Conservation (phyloP, 805 yeast species). For the Saccharomyces paradoxus region DNA sequence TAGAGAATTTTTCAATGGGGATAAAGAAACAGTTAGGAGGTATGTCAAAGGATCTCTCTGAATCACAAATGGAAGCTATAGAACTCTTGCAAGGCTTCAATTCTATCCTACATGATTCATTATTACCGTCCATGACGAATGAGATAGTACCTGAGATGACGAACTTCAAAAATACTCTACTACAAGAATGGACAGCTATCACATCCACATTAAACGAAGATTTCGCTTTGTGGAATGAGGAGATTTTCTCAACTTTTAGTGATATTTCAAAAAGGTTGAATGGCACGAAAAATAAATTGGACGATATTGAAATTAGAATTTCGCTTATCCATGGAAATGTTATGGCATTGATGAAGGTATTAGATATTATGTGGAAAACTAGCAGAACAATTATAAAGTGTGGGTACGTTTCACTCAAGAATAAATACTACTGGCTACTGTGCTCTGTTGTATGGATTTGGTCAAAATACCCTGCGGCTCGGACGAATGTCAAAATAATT, state of each 20-base stretch:
- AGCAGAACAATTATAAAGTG: neutral
- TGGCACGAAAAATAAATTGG: slow-evolving; percentile 9
- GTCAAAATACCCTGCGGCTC: neutral
- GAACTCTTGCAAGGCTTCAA: slow-evolving; percentile 4
- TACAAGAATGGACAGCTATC: slow-evolving; percentile 6
- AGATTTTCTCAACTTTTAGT: slow-evolving; percentile 9
- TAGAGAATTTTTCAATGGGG: neutral
- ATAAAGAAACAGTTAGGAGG: neutral
- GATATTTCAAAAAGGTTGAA: slow-evolving; percentile 10
- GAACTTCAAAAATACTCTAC: neutral
- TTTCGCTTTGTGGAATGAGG: slow-evolving; percentile 12
- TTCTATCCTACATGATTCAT: neutral
- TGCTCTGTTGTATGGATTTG: neutral
- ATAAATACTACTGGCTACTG: neutral
- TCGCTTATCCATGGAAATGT: slow-evolving; percentile 4
- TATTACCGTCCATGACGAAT: neutral
- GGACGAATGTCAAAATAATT: neutral
- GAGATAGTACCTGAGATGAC: neutral
- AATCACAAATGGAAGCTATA: slow-evolving; percentile 9
- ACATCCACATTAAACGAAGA: slow-evolving; percentile 8
- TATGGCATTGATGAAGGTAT: neutral
- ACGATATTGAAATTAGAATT: slow-evolving; percentile 9
- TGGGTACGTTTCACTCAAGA: neutral
- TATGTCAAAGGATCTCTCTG: slow-evolving; percentile 6
- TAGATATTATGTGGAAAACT: slow-evolving; percentile 1